A percentile compares a stretch with the other conserved stretches of the same genome.
These are phyloP conservation scores for Jatropha curcas DNA, from an alignment of 345 rosid species.

Conservation along the genomic window DNA sequence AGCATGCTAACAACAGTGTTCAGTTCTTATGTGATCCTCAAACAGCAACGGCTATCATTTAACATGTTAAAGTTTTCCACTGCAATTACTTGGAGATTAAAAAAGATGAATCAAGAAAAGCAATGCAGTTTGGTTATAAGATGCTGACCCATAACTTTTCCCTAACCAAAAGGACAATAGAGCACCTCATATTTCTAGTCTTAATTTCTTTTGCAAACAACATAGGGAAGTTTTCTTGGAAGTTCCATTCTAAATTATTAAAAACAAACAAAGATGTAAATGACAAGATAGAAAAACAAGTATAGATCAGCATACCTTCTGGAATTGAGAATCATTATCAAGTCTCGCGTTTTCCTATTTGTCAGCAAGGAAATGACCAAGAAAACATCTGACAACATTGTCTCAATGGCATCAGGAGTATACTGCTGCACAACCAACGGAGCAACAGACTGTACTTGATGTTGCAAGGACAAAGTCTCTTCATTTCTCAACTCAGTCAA, in stretches of 20 bases:
- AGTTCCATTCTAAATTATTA: background rate
- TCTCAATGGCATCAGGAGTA: conserved; percentile 70
- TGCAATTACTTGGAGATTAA: background rate
- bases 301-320: conserved; percentile 60
- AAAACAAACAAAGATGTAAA: background rate
- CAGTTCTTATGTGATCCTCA: background rate
- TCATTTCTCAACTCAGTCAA: conserved; percentile 66
- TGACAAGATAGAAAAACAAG: conserved; percentile 8
- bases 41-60: background rate
- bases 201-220: background rate
- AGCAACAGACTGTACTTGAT: conserved; percentile 90
- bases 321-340: conserved; percentile 93
- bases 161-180: background rate
- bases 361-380: conserved; percentile 72
- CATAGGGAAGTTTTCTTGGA: background rate
- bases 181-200: conserved; percentile 4
- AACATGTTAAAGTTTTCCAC: background rate
- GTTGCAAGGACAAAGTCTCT: conserved; percentile 83
- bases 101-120: background rate
- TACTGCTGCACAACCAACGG: conserved; percentile 91
- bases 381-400: conserved; percentile 65
- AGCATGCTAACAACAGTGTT: background rate
- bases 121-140: background rate
- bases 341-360: conserved; percentile 75
- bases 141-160: background rate